phyloP scores from a whole-genome alignment of 1,284 basidiomycete genomes.

The Mycena sp. region DNA sequence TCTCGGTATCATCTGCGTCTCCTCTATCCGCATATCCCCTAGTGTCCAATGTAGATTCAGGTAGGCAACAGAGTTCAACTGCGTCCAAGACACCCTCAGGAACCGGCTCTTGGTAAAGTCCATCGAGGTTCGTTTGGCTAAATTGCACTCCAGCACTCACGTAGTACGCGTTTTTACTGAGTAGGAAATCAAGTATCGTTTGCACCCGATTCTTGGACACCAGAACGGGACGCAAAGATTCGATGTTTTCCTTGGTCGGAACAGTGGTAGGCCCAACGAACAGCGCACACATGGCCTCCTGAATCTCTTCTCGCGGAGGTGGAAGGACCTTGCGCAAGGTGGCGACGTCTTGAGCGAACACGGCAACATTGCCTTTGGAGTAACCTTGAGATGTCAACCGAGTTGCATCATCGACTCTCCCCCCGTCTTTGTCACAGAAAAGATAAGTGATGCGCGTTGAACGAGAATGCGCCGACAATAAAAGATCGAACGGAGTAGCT shows the following conservation, averaged over 20 bases:
- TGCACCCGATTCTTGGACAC: neutral
- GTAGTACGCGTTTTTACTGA: neutral
- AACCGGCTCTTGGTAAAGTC: neutral
- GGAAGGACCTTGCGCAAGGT: neutral
- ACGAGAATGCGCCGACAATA: neutral
- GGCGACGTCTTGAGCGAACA: neutral
- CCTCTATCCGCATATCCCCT: too few species aligned
- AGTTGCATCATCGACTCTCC: neutral
- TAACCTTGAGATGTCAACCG: neutral
- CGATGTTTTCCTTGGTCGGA: neutral
- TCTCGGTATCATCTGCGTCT: neutral
- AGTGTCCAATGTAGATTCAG: too few species aligned
- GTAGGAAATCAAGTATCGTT: neutral
- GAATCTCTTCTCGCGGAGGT: neutral
- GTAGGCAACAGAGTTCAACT: too few species aligned
- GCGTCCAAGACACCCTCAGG: neutral
- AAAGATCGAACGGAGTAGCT: neutral
- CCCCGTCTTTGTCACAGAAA: neutral
- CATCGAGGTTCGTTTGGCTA: neutral
- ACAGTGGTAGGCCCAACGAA: neutral
- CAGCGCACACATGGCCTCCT: conserved; percentile 18
- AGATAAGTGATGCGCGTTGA: neutral
- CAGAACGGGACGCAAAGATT: neutral
- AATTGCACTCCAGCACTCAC: neutral
- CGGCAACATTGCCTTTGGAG: neutral